phyloP scores from a whole-genome alignment of 768 basidiomycete genomes.

The Suillus paluster region DNA sequence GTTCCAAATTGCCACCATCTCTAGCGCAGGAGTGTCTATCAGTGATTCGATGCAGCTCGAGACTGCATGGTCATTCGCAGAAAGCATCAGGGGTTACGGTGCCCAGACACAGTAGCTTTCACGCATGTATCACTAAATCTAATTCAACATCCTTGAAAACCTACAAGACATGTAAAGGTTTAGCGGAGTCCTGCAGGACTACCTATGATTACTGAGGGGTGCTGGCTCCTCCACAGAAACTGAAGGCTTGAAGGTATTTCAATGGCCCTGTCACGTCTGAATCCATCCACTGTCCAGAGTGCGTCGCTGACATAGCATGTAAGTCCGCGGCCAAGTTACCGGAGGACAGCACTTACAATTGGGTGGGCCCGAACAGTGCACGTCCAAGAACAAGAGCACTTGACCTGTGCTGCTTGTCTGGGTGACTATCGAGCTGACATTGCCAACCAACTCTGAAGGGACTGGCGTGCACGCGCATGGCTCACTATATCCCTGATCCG shows the following conservation, averaged over 20 bases:
- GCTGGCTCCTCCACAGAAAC: too few relatives aligned
- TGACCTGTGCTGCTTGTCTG: background rate
- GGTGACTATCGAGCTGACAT: background rate
- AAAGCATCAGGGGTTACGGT: constrained; percentile 90
- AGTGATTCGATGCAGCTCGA: constrained; percentile 76
- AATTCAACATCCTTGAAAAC: background rate
- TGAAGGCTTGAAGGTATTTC: background rate
- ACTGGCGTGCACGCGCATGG: background rate
- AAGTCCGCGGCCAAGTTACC: background rate
- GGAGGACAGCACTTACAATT: background rate
- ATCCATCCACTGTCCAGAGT: background rate
- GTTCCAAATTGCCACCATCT: constrained; percentile 96
- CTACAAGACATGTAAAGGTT: background rate
- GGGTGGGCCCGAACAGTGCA: background rate
- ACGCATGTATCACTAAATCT: constrained; percentile 9
- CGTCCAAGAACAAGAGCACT: background rate
- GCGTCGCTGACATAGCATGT: background rate
- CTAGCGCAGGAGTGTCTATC: constrained; percentile 73
- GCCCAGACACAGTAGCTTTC: constrained; percentile 76
- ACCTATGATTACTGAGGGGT: too few relatives aligned
- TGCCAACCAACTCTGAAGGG: background rate
- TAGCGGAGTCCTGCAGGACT: background rate
- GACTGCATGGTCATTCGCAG: constrained; percentile 92
- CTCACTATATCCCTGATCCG: background rate
- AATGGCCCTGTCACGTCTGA: background rate